Percentiles rank a stretch among this genome's conserved stretches.
Conservation (phyloP, 129 eudicot species). For the Kitagawia praeruptora region DNA sequence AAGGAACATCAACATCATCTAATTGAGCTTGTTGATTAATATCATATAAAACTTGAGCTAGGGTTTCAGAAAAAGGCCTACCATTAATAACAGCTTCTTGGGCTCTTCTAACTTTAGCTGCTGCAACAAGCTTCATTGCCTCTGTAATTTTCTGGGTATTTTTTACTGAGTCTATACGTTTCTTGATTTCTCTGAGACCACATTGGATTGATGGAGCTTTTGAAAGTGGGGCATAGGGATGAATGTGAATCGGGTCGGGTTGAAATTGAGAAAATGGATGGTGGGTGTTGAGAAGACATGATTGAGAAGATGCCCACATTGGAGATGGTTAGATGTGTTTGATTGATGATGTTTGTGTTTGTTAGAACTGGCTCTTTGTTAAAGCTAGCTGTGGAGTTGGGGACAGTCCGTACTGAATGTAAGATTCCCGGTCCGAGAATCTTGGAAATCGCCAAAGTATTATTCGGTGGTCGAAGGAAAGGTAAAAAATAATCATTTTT, state of each 20-base stretch:
- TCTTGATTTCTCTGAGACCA: conserved; percentile 37
- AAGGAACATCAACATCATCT: conserved; percentile 57
- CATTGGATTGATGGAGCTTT: conserved; percentile 28
- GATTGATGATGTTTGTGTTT: too few relatives aligned
- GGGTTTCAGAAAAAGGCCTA: conserved; percentile 54
- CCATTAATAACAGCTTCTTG: conserved; percentile 65
- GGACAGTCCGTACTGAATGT: too few relatives aligned
- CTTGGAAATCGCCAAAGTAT: too few relatives aligned
- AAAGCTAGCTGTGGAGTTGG: too few relatives aligned
- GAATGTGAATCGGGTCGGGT: conserved; percentile 23
- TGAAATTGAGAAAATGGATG: conserved; percentile 20
- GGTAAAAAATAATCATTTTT: too few relatives aligned
- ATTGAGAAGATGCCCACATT: conserved; percentile 37
- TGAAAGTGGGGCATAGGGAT: conserved; percentile 15
- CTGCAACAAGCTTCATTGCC: conserved; percentile 70
- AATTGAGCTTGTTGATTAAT: conserved; percentile 45
- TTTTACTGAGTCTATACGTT: conserved; percentile 42
- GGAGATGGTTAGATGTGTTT: not conserved
- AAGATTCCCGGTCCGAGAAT: too few relatives aligned
- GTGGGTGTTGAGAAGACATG: conserved; percentile 19
- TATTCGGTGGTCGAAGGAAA: too few relatives aligned
- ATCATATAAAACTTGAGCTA: conserved; percentile 45
- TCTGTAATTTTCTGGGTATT: conserved; percentile 63
- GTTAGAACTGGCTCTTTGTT: too few relatives aligned
- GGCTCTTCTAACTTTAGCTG: conserved; percentile 61